Percentiles rank a stretch among this genome's conserved stretches.
phyloP scores from a whole-genome alignment of 495 filamentous ascomycete species.

The Polyplosphaeria fusca region DNA sequence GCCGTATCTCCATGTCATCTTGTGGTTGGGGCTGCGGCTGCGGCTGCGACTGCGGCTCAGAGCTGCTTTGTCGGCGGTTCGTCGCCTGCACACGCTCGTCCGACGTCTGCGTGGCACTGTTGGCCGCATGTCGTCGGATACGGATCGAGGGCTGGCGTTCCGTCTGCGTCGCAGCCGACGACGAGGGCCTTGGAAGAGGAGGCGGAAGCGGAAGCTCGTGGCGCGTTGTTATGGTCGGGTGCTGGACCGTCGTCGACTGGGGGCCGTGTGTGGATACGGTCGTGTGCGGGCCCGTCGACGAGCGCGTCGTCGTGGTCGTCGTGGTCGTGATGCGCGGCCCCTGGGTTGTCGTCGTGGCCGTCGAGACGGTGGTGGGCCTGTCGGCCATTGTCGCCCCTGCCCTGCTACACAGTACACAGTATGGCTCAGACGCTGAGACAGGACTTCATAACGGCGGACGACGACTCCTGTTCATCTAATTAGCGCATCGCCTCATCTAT shows the following conservation, averaged over 20 bases:
- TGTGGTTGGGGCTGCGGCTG: not conserved
- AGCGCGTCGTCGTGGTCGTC: conserved; percentile 11
- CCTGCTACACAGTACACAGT: too few relatives aligned
- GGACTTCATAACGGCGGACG: too few relatives aligned
- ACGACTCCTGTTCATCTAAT: too few relatives aligned
- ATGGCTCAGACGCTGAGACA: too few relatives aligned
- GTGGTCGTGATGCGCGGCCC: conserved; percentile 13
- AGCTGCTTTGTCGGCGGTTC: conserved; percentile 21
- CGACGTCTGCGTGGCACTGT: not conserved
- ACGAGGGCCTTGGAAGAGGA: not conserved
- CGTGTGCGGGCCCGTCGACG: not conserved
- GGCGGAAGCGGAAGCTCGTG: not conserved
- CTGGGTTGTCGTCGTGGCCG: conserved; percentile 3
- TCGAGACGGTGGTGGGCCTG: too few relatives aligned
- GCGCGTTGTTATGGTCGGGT: conserved; percentile 11
- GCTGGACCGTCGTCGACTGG: not conserved
- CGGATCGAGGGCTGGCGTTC: conserved; percentile 20
- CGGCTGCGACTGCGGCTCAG: conserved; percentile 19
- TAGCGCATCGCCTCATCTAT: too few relatives aligned
- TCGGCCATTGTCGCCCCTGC: too few relatives aligned
- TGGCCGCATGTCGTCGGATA: conserved; percentile 4
- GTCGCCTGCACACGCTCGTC: not conserved
- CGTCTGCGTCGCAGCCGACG: conserved; percentile 9
- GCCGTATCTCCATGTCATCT: conserved; percentile 26
- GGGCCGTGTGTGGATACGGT: conserved; percentile 6